A percentile compares a stretch with the other conserved stretches of the same genome.
Evolutionary conservation across 1,284 basidiomycete species (phyloP).

Genomic region (Cryptococcus sp.): DNA sequence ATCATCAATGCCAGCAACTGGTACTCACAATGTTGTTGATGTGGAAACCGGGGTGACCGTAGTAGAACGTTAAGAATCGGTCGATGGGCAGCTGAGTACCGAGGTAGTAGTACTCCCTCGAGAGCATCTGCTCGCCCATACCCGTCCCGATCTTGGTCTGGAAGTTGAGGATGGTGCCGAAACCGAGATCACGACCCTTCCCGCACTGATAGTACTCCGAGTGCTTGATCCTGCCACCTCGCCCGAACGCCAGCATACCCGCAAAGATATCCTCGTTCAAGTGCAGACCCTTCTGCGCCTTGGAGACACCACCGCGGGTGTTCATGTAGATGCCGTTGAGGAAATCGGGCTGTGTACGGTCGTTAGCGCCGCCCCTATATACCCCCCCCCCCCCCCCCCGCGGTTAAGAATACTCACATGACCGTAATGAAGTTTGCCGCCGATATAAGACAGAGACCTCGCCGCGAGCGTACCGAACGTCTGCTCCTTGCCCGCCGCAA

Average conservation of each 20-base stretch:
- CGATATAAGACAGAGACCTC: slow-evolving; percentile 92
- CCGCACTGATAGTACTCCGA: slow-evolving; percentile 98
- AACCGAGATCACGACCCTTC: slow-evolving; percentile 97
- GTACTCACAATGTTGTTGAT: slow-evolving; percentile 85
- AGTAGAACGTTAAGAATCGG: slow-evolving; percentile 99
- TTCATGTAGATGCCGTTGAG: slow-evolving; percentile 97
- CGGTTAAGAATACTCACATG: slow-evolving; percentile 46
- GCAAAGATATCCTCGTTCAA: slow-evolving; percentile 99
- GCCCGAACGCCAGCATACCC: slow-evolving; percentile 96
- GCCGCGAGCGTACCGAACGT: slow-evolving; percentile 98
- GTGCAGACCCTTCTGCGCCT: slow-evolving; percentile 97
- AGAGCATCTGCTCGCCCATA: slow-evolving; percentile 99
- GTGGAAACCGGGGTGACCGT: slow-evolving; percentile 99
- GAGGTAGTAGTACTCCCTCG: slow-evolving; percentile 97
- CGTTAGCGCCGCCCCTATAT: slow-evolving; percentile 10
- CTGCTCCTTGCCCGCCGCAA: slow-evolving; percentile 98
- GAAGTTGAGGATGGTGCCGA: slow-evolving; percentile 98
- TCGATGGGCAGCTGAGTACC: slow-evolving; percentile 98
- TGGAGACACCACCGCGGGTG: slow-evolving; percentile 95
- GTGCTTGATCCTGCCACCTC: slow-evolving; percentile 97
- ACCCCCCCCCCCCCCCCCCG: too few species aligned
- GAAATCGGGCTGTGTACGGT: slow-evolving; percentile 75
- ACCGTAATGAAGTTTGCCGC: slow-evolving; percentile 98
- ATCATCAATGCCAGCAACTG: too few species aligned
- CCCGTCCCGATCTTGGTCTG: slow-evolving; percentile 99